Conservation (phyloP, 176 grass and related monocot species). For the Poa pratensis region DNA sequence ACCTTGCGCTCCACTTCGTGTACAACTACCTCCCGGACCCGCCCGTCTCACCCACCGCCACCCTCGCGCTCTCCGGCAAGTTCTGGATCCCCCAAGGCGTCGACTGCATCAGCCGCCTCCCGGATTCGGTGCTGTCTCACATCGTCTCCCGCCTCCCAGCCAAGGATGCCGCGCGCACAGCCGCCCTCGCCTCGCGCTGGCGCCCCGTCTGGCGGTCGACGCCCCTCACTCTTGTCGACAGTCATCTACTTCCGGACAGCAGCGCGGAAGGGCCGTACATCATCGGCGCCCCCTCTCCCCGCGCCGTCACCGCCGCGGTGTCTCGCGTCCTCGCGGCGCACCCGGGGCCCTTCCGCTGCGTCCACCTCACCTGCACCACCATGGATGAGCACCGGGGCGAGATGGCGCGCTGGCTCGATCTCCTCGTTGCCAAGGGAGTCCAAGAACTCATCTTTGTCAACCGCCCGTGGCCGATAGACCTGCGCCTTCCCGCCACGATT, state of each 20-base stretch:
- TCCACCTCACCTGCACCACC: background rate
- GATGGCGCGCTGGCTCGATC: background rate
- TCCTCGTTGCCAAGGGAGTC: background rate
- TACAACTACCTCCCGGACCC: background rate
- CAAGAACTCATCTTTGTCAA: background rate
- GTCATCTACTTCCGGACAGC: background rate
- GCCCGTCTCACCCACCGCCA: background rate
- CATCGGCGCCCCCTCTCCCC: background rate
- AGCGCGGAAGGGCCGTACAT: background rate
- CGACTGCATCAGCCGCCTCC: background rate
- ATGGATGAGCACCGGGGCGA: background rate
- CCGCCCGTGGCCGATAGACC: background rate
- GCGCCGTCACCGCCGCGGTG: background rate
- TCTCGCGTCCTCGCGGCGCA: background rate
- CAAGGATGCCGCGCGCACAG: too few relatives aligned
- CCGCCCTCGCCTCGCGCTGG: slow-evolving; percentile 1
- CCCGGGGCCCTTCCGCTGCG: background rate
- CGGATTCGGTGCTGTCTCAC: background rate
- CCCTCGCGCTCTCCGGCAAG: background rate
- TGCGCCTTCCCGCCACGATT: background rate
- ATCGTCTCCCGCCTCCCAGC: background rate
- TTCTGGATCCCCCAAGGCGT: background rate
- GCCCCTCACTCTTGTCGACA: background rate
- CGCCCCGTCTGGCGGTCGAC: background rate
- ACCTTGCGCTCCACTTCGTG: background rate